These are phyloP conservation scores for Fagopyrum homotropicum DNA, from an alignment of 148 eudicot species.

Conservation along the genomic window DNA sequence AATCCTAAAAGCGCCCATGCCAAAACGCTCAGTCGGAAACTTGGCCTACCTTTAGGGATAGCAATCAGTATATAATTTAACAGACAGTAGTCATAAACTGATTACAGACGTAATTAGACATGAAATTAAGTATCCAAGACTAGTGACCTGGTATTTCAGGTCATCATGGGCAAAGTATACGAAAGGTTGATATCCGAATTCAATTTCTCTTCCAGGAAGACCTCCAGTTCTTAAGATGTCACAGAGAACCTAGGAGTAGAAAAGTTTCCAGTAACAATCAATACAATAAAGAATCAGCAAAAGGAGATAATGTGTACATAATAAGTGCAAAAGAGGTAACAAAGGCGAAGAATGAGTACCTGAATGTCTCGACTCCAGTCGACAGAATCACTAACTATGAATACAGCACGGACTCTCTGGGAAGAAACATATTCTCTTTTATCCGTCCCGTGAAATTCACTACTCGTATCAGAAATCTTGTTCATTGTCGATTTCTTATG, in stretches of 20 bases:
- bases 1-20: slow-evolving; percentile 93
- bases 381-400: slow-evolving; percentile 76
- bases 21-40: slow-evolving; percentile 78
- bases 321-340: background rate
- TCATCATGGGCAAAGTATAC: slow-evolving; percentile 86
- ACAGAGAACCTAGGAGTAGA: slow-evolving; percentile 65
- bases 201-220: slow-evolving; percentile 67
- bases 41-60: slow-evolving; percentile 54
- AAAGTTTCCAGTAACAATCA: background rate
- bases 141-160: slow-evolving; percentile 72
- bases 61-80: slow-evolving; percentile 27
- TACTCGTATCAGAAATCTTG: slow-evolving; percentile 20
- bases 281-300: slow-evolving; percentile 13
- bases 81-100: background rate
- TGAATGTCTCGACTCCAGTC: slow-evolving; percentile 97
- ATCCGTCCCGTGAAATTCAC: slow-evolving; percentile 12
- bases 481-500: slow-evolving; percentile 51
- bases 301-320: background rate
- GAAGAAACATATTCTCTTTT: slow-evolving; percentile 36
- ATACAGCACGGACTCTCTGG: slow-evolving; percentile 60
- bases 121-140: background rate
- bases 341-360: slow-evolving; percentile 29
- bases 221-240: slow-evolving; percentile 90
- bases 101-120: background rate
- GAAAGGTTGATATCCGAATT: slow-evolving; percentile 51